Conservation (phyloP, 140 eudicot genomes). For the Senecio squalidus region DNA sequence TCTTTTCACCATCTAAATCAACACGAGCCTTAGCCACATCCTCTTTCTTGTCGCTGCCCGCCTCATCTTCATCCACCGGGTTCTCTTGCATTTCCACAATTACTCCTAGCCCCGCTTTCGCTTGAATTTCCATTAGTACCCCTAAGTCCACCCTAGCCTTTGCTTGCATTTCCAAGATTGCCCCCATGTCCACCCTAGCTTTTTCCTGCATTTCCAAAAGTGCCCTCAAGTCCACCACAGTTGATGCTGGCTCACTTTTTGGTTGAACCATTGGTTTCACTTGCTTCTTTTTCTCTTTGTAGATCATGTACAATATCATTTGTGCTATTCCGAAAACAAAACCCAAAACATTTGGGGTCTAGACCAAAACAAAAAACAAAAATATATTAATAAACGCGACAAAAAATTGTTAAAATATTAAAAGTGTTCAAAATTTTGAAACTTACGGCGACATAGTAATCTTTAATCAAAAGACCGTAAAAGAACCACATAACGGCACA, state of each 20-base stretch:
- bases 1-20: conserved; percentile 16
- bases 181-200: not conserved
- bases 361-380: not conserved
- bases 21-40: conserved; percentile 6
- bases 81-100: conserved; percentile 19
- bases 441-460: conserved; percentile 69
- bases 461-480: conserved; percentile 59
- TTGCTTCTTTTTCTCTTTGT: conserved; percentile 35
- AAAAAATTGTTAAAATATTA: not conserved
- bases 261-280: conserved; percentile 28
- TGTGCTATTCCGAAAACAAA: conserved; percentile 66
- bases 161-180: conserved; percentile 1
- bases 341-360: conserved; percentile 82
- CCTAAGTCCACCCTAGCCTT: conserved; percentile 2
- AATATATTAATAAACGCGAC: not conserved
- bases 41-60: conserved; percentile 11
- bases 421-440: not conserved
- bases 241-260: not conserved
- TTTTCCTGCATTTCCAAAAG: conserved; percentile 13
- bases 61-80: conserved; percentile 10
- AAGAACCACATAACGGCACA: conserved; percentile 80
- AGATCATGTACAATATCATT: conserved; percentile 54
- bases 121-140: conserved; percentile 12
- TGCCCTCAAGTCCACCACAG: conserved; percentile 20
- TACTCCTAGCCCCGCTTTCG: conserved; percentile 9